These are phyloP conservation scores for Acanthamoeba culbertsoni DNA, from an alignment of 208 protist genomes.

Conservation along the genomic window DNA sequence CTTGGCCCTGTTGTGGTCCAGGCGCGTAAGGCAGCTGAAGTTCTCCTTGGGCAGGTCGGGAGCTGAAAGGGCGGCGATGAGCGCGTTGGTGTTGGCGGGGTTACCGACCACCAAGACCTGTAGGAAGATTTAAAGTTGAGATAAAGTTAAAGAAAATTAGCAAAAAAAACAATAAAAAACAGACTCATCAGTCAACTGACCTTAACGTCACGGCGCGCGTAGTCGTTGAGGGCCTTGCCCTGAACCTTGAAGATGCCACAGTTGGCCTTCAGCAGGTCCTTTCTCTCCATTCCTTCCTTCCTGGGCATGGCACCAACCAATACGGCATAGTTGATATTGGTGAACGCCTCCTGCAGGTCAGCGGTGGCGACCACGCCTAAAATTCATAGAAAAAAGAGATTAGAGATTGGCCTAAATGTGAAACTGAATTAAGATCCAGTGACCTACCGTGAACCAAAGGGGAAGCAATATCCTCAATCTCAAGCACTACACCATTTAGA, in stretches of 20 bases:
- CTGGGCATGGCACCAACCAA: slow-evolving; percentile 88
- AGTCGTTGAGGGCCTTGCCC: slow-evolving; percentile 88
- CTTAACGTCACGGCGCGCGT: slow-evolving; percentile 87
- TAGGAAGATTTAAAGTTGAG: not conserved
- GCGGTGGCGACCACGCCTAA: slow-evolving; percentile 67
- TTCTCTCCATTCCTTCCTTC: slow-evolving; percentile 94
- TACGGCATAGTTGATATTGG: slow-evolving; percentile 77
- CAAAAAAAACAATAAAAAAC: not conserved
- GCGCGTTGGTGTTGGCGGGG: slow-evolving; percentile 97
- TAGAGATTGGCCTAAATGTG: not conserved
- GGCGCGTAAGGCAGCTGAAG: slow-evolving; percentile 94
- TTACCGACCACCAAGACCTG: slow-evolving; percentile 95
- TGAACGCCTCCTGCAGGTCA: slow-evolving; percentile 80
- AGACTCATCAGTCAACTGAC: not conserved
- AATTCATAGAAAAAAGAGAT: not conserved
- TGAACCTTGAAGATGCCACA: slow-evolving; percentile 94
- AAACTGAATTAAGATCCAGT: not conserved
- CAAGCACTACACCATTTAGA: slow-evolving; percentile 83
- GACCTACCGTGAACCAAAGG: slow-evolving; percentile 71
- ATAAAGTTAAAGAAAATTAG: not conserved
- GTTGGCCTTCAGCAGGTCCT: slow-evolving; percentile 94
- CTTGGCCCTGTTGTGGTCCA: slow-evolving; percentile 95
- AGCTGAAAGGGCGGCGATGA: slow-evolving; percentile 87
- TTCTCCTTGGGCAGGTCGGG: slow-evolving; percentile 86
- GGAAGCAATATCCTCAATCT: slow-evolving; percentile 82